Percentiles rank a stretch among this genome's conserved stretches.
phyloP scores from a whole-genome alignment of 345 rosid species.

The Streptanthus diversifolius region DNA sequence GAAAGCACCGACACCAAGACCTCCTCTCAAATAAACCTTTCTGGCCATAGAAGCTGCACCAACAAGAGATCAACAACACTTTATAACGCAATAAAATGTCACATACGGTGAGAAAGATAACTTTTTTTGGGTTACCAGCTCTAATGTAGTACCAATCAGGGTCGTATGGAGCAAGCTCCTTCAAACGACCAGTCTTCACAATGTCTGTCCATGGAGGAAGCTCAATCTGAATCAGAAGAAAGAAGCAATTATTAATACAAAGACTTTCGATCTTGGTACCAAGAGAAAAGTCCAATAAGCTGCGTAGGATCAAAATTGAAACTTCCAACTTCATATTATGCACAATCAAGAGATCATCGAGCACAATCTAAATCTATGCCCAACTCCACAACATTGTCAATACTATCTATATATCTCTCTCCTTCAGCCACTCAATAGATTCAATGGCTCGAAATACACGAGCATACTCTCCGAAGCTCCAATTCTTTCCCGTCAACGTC shows the following conservation, averaged over 20 bases:
- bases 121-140: conserved; percentile 36
- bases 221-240: conserved; percentile 46
- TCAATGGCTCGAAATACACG: too few species aligned
- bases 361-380: too few species aligned
- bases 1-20: conserved; percentile 81
- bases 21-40: conserved; percentile 72
- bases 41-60: conserved; percentile 76
- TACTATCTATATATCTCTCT: background rate
- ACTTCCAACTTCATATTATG: background rate
- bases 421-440: too few species aligned
- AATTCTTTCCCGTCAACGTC: background rate
- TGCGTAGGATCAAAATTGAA: background rate
- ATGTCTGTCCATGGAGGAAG: conserved; percentile 80
- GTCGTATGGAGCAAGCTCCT: conserved; percentile 87
- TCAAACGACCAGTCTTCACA: conserved; percentile 61
- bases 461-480: too few species aligned
- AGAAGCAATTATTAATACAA: background rate
- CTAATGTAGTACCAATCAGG: conserved; percentile 79
- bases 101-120: background rate
- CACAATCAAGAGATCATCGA: background rate
- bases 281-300: background rate
- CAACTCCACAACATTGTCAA: background rate
- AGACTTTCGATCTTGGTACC: background rate
- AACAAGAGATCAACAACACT: background rate
- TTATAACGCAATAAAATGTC: background rate